phyloP scores from a whole-genome alignment of 345 rosid genomes.

The Citrus sp. region DNA sequence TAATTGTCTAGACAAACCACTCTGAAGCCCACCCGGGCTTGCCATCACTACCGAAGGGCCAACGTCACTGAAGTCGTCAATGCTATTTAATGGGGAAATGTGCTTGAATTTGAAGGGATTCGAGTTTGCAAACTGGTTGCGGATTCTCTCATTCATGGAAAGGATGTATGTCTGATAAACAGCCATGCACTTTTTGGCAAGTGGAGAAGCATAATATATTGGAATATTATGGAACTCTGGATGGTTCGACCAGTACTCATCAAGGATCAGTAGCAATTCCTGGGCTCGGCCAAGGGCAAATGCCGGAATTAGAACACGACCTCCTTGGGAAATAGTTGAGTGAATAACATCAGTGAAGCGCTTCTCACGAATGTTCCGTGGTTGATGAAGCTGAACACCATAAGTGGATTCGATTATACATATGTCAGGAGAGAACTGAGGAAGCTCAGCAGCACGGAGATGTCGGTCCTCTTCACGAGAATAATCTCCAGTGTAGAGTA shows the following conservation, averaged over 20 bases:
- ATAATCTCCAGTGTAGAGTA: conserved; percentile 93
- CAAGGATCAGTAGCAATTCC: conserved; percentile 77
- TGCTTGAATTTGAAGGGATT: conserved; percentile 95
- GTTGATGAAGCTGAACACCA: conserved; percentile 95
- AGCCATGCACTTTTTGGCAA: conserved; percentile 93
- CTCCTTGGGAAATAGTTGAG: conserved; percentile 81
- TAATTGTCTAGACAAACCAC: conserved; percentile 86
- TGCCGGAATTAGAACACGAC: conserved; percentile 85
- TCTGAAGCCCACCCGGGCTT: conserved; percentile 87
- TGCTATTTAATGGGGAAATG: conserved; percentile 75
- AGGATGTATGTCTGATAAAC: conserved; percentile 95
- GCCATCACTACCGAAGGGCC: conserved; percentile 98
- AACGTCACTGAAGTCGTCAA: conserved; percentile 77
- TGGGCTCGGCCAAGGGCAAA: conserved; percentile 87
- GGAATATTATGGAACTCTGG: conserved; percentile 88
- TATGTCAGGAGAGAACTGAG: conserved; percentile 93
- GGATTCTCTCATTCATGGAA: conserved; percentile 93
- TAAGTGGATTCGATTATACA: conserved; percentile 94
- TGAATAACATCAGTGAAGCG: conserved; percentile 94
- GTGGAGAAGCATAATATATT: conserved; percentile 91
- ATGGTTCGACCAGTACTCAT: conserved; percentile 89
- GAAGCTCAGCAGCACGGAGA: conserved; percentile 93
- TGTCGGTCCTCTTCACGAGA: conserved; percentile 96
- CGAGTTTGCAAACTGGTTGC: conserved; percentile 84
- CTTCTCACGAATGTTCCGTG: conserved; percentile 85